Evolutionary conservation across 306 rosid species (phyloP).

Genomic region (Quercus alba): DNA sequence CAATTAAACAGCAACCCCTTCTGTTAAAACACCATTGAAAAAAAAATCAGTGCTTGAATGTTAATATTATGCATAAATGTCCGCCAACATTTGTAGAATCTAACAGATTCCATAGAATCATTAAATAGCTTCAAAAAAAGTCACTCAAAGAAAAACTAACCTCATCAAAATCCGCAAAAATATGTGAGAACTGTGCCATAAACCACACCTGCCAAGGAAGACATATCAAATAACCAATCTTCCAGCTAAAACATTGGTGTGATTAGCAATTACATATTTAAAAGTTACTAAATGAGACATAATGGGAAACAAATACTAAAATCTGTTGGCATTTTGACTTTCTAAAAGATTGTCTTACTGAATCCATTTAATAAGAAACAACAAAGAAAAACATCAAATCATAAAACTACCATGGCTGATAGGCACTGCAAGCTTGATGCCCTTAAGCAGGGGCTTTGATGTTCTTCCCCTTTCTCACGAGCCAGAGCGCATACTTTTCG

Average conservation of each 20-base stretch:
- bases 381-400: neutral
- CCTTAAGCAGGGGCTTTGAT: constrained; percentile 57
- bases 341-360: neutral
- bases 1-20: neutral
- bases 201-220: constrained; percentile 73
- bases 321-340: neutral
- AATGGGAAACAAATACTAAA: neutral
- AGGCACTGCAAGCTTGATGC: constrained; percentile 97
- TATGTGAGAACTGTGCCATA: constrained; percentile 80
- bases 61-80: neutral
- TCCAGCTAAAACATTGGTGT: neutral
- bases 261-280: neutral
- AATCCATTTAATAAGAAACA: constrained; percentile 6
- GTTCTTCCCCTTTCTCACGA: constrained; percentile 54
- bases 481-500: constrained; percentile 63
- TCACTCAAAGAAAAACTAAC: constrained; percentile 34
- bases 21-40: neutral
- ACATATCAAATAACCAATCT: constrained; percentile 16
- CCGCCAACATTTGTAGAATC: constrained; percentile 1
- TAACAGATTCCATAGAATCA: neutral
- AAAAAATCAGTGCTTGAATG: neutral
- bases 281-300: neutral
- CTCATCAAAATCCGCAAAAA: constrained; percentile 82
- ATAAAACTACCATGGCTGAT: constrained; percentile 77
- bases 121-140: constrained; percentile 9